A percentile compares a stretch with the other conserved stretches of the same genome.
These are phyloP conservation scores for Sclerotinia sclerotiorum DNA, from an alignment of 2,329 filamentous ascomycete species.

Conservation along the genomic window DNA sequence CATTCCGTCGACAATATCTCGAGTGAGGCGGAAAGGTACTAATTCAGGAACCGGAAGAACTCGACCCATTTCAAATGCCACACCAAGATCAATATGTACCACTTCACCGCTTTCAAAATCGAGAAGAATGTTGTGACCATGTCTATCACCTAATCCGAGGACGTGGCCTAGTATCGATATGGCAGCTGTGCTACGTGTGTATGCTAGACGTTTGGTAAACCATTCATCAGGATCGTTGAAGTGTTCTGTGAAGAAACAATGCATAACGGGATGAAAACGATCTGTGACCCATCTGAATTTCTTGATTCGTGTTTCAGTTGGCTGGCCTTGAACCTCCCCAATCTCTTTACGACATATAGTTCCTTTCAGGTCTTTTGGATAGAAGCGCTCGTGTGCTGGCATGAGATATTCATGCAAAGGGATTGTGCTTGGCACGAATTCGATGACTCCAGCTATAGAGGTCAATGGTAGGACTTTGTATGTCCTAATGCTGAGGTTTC, in stretches of 20 bases:
- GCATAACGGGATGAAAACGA: slow-evolving; percentile 87
- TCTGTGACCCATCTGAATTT: slow-evolving; percentile 77
- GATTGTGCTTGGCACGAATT: slow-evolving; percentile 93
- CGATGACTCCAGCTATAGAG: slow-evolving; percentile 83
- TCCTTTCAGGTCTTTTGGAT: slow-evolving; percentile 78
- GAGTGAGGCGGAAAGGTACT: slow-evolving; percentile 90
- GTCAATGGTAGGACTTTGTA: slow-evolving; percentile 96
- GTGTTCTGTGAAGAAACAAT: slow-evolving; percentile 95
- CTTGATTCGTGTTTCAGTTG: slow-evolving; percentile 68
- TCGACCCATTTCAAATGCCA: slow-evolving; percentile 94
- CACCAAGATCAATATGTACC: slow-evolving; percentile 94
- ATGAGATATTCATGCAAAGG: slow-evolving; percentile 90
- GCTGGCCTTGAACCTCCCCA: slow-evolving; percentile 65
- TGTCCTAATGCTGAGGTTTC: slow-evolving; percentile 85
- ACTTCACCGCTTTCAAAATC: slow-evolving; percentile 89
- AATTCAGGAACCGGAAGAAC: slow-evolving; percentile 94
- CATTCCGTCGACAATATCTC: slow-evolving; percentile 96
- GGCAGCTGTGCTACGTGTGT: slow-evolving; percentile 88
- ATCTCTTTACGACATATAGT: slow-evolving; percentile 79
- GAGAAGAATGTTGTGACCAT: slow-evolving; percentile 94
- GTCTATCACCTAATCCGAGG: slow-evolving; percentile 87
- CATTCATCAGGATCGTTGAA: slow-evolving; percentile 94
- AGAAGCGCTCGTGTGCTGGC: slow-evolving; percentile 84
- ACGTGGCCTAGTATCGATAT: slow-evolving; percentile 95
- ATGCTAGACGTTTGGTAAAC: slow-evolving; percentile 86